Evolutionary conservation across 192 early-diverging fungal species (phyloP).

Genomic region (Linnemannia elongata): DNA sequence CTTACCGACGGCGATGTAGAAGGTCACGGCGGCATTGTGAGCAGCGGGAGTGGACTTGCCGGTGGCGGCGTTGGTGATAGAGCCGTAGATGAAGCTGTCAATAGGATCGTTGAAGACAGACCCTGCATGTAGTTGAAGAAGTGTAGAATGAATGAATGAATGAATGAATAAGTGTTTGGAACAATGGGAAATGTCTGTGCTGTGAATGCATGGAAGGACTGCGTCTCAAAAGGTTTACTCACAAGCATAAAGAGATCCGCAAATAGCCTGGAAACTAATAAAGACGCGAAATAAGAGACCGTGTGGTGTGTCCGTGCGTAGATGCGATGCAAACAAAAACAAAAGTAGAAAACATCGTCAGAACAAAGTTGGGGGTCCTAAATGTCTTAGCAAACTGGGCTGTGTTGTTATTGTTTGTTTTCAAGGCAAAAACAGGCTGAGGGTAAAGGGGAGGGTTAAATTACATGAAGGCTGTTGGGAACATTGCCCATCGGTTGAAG

Average conservation of each 20-base stretch:
- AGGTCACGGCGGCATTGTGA: conserved; percentile 64
- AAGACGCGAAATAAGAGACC: neutral
- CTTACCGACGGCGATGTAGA: conserved; percentile 67
- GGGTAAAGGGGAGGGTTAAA: neutral
- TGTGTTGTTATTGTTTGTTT: neutral
- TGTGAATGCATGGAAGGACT: neutral
- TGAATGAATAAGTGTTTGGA: neutral
- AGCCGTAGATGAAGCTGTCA: conserved; percentile 51
- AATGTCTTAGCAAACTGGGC: neutral
- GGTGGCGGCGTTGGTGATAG: conserved; percentile 20
- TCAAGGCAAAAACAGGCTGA: neutral
- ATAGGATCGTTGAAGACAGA: conserved; percentile 71
- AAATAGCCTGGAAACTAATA: conserved; percentile 64
- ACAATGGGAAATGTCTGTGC: too few relatives aligned
- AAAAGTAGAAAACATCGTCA: neutral
- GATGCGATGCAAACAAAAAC: neutral
- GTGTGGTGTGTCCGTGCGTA: neutral
- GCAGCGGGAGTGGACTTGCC: conserved; percentile 52
- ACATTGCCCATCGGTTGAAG: conserved; percentile 67
- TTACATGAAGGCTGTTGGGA: conserved; percentile 67
- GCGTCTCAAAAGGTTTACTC: neutral
- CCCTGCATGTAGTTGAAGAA: conserved; percentile 63
- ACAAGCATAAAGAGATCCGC: conserved; percentile 73
- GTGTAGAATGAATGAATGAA: neutral
- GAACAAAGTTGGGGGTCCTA: neutral